A percentile compares a stretch with the other conserved stretches of the same genome.
Conservation (phyloP, 2,329 filamentous ascomycete genomes). For the Colletotrichum acutatum region DNA sequence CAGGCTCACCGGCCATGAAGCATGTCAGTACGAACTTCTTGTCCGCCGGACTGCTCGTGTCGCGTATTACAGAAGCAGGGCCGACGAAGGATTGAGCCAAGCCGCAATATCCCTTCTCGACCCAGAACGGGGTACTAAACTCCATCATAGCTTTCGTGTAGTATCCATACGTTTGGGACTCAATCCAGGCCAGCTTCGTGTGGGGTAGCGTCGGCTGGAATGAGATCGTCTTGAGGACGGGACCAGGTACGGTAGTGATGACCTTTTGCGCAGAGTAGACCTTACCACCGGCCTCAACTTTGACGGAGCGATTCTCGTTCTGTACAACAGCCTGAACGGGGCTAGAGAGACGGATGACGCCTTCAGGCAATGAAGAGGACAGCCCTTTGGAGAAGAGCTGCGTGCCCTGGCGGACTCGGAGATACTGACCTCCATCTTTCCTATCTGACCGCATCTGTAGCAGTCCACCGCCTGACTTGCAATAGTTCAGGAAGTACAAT, state of each 20-base stretch:
- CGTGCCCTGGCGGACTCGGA: conserved; percentile 60
- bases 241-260: conserved; percentile 60
- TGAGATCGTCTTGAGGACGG: conserved; percentile 54
- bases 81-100: conserved; percentile 56
- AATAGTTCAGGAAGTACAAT: conserved; percentile 66
- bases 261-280: conserved; percentile 53
- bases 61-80: conserved; percentile 56
- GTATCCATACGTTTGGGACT: conserved; percentile 54
- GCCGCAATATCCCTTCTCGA: conserved; percentile 54
- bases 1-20: conserved; percentile 52
- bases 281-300: conserved; percentile 36
- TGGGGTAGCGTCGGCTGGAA: conserved; percentile 59
- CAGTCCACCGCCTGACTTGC: conserved; percentile 62
- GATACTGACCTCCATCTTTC: conserved; percentile 63
- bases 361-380: conserved; percentile 45
- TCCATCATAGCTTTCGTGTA: conserved; percentile 62
- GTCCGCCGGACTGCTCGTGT: conserved; percentile 48
- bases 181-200: conserved; percentile 47
- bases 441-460: conserved; percentile 63
- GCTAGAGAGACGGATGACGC: conserved; percentile 42
- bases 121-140: conserved; percentile 54
- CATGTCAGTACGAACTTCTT: conserved; percentile 49
- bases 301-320: conserved; percentile 22
- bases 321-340: conserved; percentile 47
- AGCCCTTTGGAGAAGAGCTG: conserved; percentile 53